phyloP scores from a whole-genome alignment of 306 rosid genomes.

The Biancaea sappan region DNA sequence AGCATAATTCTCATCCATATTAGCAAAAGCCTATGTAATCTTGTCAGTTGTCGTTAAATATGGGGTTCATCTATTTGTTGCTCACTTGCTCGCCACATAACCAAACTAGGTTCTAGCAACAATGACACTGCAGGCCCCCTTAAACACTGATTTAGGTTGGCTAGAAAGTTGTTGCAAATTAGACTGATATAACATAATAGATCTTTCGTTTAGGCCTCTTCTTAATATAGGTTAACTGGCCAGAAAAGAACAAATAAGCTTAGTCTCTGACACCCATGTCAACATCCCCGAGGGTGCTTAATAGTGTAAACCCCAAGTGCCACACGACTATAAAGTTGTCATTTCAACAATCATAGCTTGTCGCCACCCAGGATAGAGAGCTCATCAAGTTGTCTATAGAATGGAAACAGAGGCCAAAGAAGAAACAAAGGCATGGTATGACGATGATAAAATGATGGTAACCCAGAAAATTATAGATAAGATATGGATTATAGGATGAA shows the following conservation, averaged over 20 bases:
- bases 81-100: background rate
- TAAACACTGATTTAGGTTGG: background rate
- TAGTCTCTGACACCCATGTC: background rate
- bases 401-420: too few species aligned
- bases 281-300: too few species aligned
- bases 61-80: background rate
- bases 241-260: background rate
- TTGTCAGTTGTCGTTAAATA: conserved; percentile 13
- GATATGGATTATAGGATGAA: too few species aligned
- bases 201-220: background rate
- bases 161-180: background rate
- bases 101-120: background rate
- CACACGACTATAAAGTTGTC: too few species aligned
- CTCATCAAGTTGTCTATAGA: too few species aligned
- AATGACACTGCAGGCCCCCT: background rate
- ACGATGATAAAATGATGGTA: too few species aligned
- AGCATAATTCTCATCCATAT: conserved; percentile 1
- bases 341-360: too few species aligned
- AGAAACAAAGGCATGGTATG: too few species aligned
- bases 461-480: too few species aligned
- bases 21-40: background rate
- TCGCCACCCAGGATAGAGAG: too few species aligned
- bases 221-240: background rate
- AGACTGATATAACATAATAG: background rate
- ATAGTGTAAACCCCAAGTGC: too few species aligned